Conservation (phyloP, 2,329 filamentous ascomycete genomes). For the Penicillium sp. region DNA sequence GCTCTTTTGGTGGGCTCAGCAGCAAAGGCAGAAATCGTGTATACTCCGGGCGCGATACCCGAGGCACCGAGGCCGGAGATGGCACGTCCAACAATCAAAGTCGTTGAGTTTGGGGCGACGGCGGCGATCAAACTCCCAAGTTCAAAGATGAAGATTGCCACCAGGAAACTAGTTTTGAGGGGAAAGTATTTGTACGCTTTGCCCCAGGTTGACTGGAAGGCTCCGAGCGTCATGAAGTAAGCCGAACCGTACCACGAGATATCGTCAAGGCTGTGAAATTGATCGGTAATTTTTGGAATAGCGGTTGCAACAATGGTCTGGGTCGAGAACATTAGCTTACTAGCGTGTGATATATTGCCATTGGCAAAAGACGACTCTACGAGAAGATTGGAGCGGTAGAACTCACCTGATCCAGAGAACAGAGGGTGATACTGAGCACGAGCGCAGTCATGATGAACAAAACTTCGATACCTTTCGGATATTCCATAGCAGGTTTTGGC, state of each 20-base stretch:
- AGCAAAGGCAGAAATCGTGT: conserved; percentile 46
- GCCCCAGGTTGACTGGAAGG: conserved; percentile 55
- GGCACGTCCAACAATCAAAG: conserved; percentile 44
- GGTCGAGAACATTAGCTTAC: neutral
- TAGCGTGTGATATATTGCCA: neutral
- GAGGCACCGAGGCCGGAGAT: conserved; percentile 42
- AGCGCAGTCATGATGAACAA: conserved; percentile 21
- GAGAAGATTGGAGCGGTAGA: conserved; percentile 14
- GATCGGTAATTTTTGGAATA: conserved; percentile 47
- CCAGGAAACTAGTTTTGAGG: conserved; percentile 34
- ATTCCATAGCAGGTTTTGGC: conserved; percentile 5
- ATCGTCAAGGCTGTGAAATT: conserved; percentile 50
- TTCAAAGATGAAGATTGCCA: conserved; percentile 40
- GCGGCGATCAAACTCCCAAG: conserved; percentile 40
- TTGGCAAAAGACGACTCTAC: neutral
- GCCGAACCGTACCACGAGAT: conserved; percentile 49
- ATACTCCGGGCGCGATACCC: conserved; percentile 49
- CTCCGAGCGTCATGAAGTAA: conserved; percentile 52
- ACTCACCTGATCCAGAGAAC: conserved; percentile 24
- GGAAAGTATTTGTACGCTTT: conserved; percentile 55
- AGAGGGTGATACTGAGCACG: conserved; percentile 22
- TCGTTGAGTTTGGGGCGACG: conserved; percentile 35
- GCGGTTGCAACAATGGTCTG: conserved; percentile 36
- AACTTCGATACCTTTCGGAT: conserved; percentile 6
- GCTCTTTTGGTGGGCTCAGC: conserved; percentile 44